Evolutionary conservation across 495 filamentous ascomycete species (phyloP).

Genomic region (Hyaloscypha finlandica): DNA sequence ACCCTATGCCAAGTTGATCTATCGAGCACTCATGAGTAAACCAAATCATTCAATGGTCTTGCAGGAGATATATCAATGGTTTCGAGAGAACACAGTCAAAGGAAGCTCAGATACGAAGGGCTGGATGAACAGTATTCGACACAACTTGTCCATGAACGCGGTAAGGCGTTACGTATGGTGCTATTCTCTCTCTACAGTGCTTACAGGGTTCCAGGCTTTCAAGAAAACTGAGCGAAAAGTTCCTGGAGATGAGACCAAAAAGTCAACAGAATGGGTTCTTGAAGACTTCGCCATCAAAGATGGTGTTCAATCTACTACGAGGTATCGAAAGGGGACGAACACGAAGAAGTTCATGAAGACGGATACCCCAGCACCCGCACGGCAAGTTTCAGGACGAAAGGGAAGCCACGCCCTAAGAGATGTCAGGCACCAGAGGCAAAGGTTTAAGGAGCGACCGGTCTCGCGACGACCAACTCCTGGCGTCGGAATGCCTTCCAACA

Average conservation of each 20-base stretch:
- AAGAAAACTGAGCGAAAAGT: slow-evolving; percentile 54
- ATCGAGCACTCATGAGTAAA: slow-evolving; percentile 66
- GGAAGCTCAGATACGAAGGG: slow-evolving; percentile 63
- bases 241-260: slow-evolving; percentile 51
- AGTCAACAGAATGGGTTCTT: slow-evolving; percentile 66
- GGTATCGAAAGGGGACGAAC: slow-evolving; percentile 61
- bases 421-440: slow-evolving; percentile 15
- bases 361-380: slow-evolving; percentile 46
- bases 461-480: slow-evolving; percentile 3
- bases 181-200: not conserved
- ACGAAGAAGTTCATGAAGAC: slow-evolving; percentile 48
- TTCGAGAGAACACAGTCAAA: slow-evolving; percentile 78
- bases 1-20: slow-evolving; percentile 86
- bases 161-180: slow-evolving; percentile 53
- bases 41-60: slow-evolving; percentile 70
- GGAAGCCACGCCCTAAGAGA: slow-evolving; percentile 54
- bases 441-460: slow-evolving; percentile 11
- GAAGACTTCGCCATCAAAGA: slow-evolving; percentile 59
- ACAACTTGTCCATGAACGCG: slow-evolving; percentile 95
- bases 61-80: slow-evolving; percentile 90
- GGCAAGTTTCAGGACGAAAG: slow-evolving; percentile 57
- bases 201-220: slow-evolving; percentile 56
- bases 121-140: slow-evolving; percentile 97
- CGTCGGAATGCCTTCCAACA: slow-evolving; percentile 8
- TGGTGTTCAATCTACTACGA: slow-evolving; percentile 73